These are phyloP conservation scores for Begonia loranthoides DNA, from an alignment of 306 rosid species.

Conservation along the genomic window DNA sequence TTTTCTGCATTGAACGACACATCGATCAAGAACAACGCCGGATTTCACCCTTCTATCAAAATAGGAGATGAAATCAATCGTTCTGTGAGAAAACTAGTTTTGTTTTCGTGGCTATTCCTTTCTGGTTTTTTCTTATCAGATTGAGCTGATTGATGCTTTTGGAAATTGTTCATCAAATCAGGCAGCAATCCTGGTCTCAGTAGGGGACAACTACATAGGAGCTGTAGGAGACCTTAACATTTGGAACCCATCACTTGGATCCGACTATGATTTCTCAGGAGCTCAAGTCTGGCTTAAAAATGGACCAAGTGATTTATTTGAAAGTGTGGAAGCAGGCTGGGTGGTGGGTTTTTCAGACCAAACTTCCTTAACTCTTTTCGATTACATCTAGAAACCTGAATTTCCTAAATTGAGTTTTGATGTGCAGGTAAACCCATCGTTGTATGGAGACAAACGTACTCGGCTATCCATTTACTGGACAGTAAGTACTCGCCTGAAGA, in stretches of 20 bases:
- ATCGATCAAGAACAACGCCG: too few relatives aligned
- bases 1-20: too few relatives aligned
- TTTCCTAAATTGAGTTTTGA: background rate
- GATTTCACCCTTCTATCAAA: too few relatives aligned
- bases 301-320: slow-evolving; percentile 23
- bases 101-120: too few relatives aligned
- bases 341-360: slow-evolving; percentile 19
- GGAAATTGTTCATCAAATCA: slow-evolving; percentile 2
- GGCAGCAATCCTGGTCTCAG: slow-evolving; percentile 25
- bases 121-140: too few relatives aligned
- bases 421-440: slow-evolving; percentile 42
- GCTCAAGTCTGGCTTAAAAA: slow-evolving; percentile 44
- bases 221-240: slow-evolving; percentile 41
- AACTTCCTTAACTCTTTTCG: background rate
- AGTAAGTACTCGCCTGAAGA: slow-evolving; percentile 33
- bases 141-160: too few relatives aligned
- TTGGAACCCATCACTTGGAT: slow-evolving; percentile 21
- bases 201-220: slow-evolving; percentile 41
- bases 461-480: slow-evolving; percentile 48
- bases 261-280: slow-evolving; percentile 36
- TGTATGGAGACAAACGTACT: slow-evolving; percentile 31
- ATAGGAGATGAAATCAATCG: slow-evolving; percentile 11
- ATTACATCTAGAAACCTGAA: too few relatives aligned
- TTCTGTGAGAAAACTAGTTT: slow-evolving; percentile 20
- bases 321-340: slow-evolving; percentile 67